Percentiles rank a stretch among this genome's conserved stretches.
Conservation (phyloP, 1,139 yeast species). For the Kodamaea alishanica region DNA sequence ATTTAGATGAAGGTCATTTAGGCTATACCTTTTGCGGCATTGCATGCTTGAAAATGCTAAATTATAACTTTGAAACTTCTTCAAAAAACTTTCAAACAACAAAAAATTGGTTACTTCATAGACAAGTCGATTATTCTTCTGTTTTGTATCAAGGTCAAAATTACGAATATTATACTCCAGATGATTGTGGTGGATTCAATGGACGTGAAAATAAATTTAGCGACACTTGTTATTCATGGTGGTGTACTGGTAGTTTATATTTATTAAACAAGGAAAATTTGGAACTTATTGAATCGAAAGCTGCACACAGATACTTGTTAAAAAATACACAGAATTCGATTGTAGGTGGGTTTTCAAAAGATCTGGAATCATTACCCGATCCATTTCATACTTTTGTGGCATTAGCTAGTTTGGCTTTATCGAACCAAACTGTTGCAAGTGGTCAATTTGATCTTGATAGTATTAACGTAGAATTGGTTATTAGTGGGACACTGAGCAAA, state of each 20-base stretch:
- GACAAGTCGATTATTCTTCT: conserved; percentile 51
- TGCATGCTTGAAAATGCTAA: conserved; percentile 54
- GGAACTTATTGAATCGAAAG: conserved; percentile 33
- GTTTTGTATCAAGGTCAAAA: conserved; percentile 20
- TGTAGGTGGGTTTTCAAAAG: conserved; percentile 83
- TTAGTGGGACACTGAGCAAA: conserved; percentile 20
- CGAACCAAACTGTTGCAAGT: conserved; percentile 14
- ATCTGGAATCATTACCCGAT: conserved; percentile 60
- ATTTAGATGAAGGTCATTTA: conserved; percentile 68
- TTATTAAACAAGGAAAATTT: conserved; percentile 29
- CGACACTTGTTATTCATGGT: conserved; percentile 91
- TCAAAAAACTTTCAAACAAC: conserved; percentile 29
- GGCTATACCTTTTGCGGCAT: conserved; percentile 88
- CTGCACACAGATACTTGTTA: conserved; percentile 49
- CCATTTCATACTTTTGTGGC: conserved; percentile 67
- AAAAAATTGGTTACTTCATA: conserved; percentile 54
- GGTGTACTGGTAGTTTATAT: conserved; percentile 67
- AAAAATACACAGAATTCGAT: conserved; percentile 56
- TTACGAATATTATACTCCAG: conserved; percentile 36
- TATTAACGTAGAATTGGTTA: conserved; percentile 27
- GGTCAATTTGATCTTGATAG: conserved; percentile 13
- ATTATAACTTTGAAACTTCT: conserved; percentile 15
- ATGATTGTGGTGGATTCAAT: conserved; percentile 76
- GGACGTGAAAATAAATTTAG: conserved; percentile 83
- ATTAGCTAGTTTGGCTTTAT: conserved; percentile 51